Evolutionary conservation across 2,329 filamentous ascomycete genomes (phyloP), one percentile per base, ranked within the genome.

Genomic region (Chaetomium strumarium): DNA sequence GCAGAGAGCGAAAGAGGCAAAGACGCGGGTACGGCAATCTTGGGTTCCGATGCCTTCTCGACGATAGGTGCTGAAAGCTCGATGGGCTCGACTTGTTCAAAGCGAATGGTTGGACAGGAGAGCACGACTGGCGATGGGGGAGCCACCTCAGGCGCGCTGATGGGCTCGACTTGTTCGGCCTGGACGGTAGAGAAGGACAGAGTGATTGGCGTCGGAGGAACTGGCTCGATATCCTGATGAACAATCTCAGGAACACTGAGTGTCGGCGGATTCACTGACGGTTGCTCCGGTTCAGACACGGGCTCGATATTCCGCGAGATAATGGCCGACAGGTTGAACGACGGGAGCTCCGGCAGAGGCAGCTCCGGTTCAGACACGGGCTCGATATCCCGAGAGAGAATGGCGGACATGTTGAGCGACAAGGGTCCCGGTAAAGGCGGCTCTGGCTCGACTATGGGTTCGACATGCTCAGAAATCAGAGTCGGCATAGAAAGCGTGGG

Each of bases 1-100:
- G 62, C 57, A 0, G 71, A 72, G 37, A 72, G 48, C 2, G 60
- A 43, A 29, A 62, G 44, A 7, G 55, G 54, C 24, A 48, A 51
- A 12, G 52, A 40, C 3, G 44, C 33, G 39, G 58, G 52, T 16
- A 45, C 33, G n/a, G 19, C 49, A 5, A 41, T 38, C 34, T 41
- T 39, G 34, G 49, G 33, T 37, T 52, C 55, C 2, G 46, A 20
- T 12, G 38, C 37, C 44, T 50, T 43, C 16, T 52, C 56, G 17
- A 52, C 42, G 63, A 53, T 49, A 63, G 59, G 38, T 60, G 46
- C 36, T 12, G 51, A 31, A 41, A 54, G 43, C 34, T 49, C 61
- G 17, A 65, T 55, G 1, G 64, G 60, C 33, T 64, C 58, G 16
- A 64, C 49, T 5, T 55, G 40, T 31, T 58, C 24, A 56, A 40